Evolutionary conservation across 345 rosid species (phyloP), one percentile per base, ranked within the genome.

Genomic region (Salix brachista): DNA sequence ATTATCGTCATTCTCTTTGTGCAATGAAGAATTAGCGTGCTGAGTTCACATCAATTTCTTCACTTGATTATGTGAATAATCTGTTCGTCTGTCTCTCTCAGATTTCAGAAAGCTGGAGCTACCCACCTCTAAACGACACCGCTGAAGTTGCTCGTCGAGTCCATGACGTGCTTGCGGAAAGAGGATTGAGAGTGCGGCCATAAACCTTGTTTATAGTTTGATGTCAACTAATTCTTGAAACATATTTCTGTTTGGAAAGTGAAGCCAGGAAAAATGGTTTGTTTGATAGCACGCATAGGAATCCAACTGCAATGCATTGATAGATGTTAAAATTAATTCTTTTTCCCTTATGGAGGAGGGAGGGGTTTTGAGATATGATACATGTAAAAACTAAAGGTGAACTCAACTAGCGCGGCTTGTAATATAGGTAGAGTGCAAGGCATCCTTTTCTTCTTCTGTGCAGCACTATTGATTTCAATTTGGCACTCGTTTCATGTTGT

Each of bases 21-120:
- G 72, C 65, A 25, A 65, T 21, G 32, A 12, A 58, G 28, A 56
- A 25, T 9, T 30, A 18, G 17, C 34, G 12, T 11, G 4, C 50
- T 46, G 3, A 21, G 17, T 25, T 44, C 37, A 17, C 8, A 4
- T 50, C 52, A 10, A 54, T 66, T 62, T 64, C 14, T 11, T 14
- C 14, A 58, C 48, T 70, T 62, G 23, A 61, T 64, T 12, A 41
- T 9, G 23, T 28, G 11, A 48, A 6, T 62, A 11, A 13, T 23
- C 5, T 13, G 12, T 52, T 70, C 75, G 23, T 62, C 42, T 75
- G 3, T 48, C 42, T 65, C 69, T 76, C 76, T 34, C 87, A 93
- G 99, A 90, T 96, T 80, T 87, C 93, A 21, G 98, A 90, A 75
- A 91, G 88, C 81, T 93, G 97, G 97, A 92, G 98, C 85, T 93